Evolutionary conservation across 2,329 filamentous ascomycete species (phyloP).

Genomic region (Cryphonectria japonica): DNA sequence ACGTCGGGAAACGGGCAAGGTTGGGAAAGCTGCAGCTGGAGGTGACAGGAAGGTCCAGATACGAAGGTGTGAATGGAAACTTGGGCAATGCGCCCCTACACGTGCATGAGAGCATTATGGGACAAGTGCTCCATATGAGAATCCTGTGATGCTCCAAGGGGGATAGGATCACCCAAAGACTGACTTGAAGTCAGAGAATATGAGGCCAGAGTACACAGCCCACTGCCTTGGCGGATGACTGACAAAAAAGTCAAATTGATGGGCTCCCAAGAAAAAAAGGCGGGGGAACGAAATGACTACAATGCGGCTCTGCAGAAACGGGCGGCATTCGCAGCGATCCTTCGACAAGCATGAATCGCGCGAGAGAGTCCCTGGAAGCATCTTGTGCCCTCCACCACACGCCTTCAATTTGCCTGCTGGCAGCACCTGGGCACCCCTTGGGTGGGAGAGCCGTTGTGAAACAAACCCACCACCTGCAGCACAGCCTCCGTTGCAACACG

Average conservation of each 20-base stretch:
- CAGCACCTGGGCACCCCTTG: not conserved
- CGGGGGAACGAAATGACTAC: not conserved
- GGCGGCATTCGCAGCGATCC: not conserved
- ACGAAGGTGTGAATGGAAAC: not conserved
- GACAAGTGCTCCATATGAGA: not conserved
- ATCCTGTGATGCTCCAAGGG: not conserved
- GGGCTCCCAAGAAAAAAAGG: not conserved
- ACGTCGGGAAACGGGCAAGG: not conserved
- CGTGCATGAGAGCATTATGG: not conserved
- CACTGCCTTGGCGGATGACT: not conserved
- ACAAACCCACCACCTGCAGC: slow-evolving; percentile 7
- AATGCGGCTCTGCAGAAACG: slow-evolving; percentile 3
- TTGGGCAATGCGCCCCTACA: not conserved
- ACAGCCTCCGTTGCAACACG: slow-evolving; percentile 10
- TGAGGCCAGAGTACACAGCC: not conserved
- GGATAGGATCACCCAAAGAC: not conserved
- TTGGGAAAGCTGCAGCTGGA: not conserved
- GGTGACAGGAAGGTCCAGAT: not conserved
- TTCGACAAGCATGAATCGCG: not conserved
- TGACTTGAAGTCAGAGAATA: not conserved
- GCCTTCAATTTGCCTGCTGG: not conserved
- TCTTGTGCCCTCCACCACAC: not conserved
- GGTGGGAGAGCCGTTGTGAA: not conserved
- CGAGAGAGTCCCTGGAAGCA: not conserved
- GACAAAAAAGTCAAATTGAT: not conserved